Evolutionary conservation across 768 basidiomycete genomes (phyloP).

Genomic region (Boletus insuetus): DNA sequence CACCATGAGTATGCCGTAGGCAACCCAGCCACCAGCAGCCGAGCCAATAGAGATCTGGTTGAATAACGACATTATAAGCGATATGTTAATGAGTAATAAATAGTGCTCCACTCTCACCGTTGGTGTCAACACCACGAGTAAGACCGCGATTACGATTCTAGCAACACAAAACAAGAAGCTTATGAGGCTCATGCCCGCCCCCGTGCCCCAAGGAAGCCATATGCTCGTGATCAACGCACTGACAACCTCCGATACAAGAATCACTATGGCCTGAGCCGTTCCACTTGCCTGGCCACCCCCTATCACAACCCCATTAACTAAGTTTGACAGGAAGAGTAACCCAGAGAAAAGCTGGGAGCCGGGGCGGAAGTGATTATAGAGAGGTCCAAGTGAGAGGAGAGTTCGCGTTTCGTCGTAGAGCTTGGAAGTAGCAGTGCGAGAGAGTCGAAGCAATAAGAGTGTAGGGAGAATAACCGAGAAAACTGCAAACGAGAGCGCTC

Average conservation of each 20-base stretch:
- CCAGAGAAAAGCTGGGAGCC: conserved; percentile 87
- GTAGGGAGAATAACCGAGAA: conserved; percentile 78
- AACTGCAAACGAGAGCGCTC: conserved; percentile 74
- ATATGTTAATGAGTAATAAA: not conserved
- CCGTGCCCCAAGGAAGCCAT: conserved; percentile 96
- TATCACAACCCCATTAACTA: conserved; percentile 79
- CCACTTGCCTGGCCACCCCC: conserved; percentile 90
- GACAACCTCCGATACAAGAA: conserved; percentile 84
- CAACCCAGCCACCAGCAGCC: conserved; percentile 87
- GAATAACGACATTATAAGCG: conserved; percentile 7
- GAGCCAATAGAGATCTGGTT: conserved; percentile 77
- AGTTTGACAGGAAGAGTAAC: conserved; percentile 76
- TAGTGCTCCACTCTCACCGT: conserved; percentile 52
- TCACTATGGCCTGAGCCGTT: conserved; percentile 86
- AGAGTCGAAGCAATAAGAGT: conserved; percentile 73
- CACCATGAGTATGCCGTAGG: conserved; percentile 88
- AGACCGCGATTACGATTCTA: conserved; percentile 84
- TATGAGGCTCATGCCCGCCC: conserved; percentile 94
- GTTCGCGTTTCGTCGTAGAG: conserved; percentile 95
- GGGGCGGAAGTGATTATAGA: conserved; percentile 93
- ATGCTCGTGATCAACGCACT: conserved; percentile 87
- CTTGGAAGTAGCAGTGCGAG: conserved; percentile 79
- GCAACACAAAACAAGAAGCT: conserved; percentile 92
- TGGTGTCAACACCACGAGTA: conserved; percentile 87
- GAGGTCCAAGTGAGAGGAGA: conserved; percentile 81